Conservation (phyloP, 257 asterid species). For the Phtheirospermum japonicum region DNA sequence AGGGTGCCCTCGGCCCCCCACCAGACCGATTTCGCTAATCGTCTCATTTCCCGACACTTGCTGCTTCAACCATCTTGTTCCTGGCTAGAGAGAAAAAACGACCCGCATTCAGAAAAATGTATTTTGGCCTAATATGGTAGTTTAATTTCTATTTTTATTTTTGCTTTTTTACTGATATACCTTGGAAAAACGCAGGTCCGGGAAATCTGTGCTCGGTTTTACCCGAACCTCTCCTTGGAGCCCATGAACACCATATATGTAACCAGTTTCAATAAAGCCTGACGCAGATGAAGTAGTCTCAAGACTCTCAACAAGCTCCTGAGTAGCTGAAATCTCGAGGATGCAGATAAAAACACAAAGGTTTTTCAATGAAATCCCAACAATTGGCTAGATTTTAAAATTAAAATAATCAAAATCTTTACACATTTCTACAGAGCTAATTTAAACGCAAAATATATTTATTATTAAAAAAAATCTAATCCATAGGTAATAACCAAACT, state of each 20-base stretch:
- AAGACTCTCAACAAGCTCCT: slow-evolving; percentile 43
- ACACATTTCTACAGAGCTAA: too few species aligned
- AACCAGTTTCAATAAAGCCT: slow-evolving; percentile 73
- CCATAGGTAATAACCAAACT: background rate
- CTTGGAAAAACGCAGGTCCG: slow-evolving; percentile 89
- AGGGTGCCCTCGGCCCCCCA: slow-evolving; percentile 84
- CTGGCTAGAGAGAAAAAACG: slow-evolving; percentile 57
- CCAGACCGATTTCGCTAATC: slow-evolving; percentile 73
- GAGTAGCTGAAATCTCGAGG: slow-evolving; percentile 48
- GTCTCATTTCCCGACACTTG: slow-evolving; percentile 64
- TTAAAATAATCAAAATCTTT: background rate
- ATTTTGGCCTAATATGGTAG: background rate
- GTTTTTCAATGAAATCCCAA: background rate
- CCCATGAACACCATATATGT: slow-evolving; percentile 81
- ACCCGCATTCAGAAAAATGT: slow-evolving; percentile 28
- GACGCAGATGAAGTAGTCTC: slow-evolving; percentile 46
- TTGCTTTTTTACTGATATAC: slow-evolving; percentile 35
- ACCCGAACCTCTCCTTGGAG: slow-evolving; percentile 88
- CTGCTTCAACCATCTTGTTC: slow-evolving; percentile 90
- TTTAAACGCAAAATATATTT: too few species aligned
- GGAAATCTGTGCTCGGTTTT: slow-evolving; percentile 73
- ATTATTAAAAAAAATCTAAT: too few species aligned
- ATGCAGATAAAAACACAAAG: slow-evolving; percentile 19
- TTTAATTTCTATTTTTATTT: background rate
- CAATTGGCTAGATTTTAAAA: too few species aligned